Conservation (phyloP, 2,329 filamentous ascomycete species). For the Scedosporium apiospermum region DNA sequence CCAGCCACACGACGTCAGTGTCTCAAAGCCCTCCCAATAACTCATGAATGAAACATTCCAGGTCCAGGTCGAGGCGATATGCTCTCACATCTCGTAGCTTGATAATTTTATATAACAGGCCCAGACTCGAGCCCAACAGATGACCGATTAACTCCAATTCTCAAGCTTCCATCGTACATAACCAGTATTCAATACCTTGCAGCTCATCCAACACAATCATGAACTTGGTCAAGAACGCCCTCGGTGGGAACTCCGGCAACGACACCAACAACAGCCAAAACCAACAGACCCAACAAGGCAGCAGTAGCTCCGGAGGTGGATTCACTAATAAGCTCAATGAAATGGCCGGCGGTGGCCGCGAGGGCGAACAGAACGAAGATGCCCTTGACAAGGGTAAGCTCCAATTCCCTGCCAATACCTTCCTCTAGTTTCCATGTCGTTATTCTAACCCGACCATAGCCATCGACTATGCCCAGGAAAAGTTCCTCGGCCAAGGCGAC, state of each 20-base stretch:
- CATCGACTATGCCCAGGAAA: constrained; percentile 70
- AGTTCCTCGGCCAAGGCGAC: constrained; percentile 57
- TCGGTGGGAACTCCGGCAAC: constrained; percentile 18
- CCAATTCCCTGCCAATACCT: neutral
- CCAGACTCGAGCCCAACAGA: too few relatives aligned
- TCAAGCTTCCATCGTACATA: too few relatives aligned
- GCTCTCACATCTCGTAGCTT: too few relatives aligned
- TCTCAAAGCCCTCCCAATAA: too few relatives aligned
- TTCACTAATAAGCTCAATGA: constrained; percentile 58
- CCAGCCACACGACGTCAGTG: too few relatives aligned
- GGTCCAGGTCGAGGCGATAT: too few relatives aligned
- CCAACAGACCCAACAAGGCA: neutral
- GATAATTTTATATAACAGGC: too few relatives aligned
- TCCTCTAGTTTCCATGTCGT: too few relatives aligned
- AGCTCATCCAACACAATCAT: constrained; percentile 22
- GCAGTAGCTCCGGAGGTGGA: neutral
- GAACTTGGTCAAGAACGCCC: constrained; percentile 46
- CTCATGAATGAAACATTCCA: too few relatives aligned
- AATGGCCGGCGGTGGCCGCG: constrained; percentile 60
- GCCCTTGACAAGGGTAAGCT: constrained; percentile 65
- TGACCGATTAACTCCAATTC: too few relatives aligned
- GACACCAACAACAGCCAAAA: constrained; percentile 17
- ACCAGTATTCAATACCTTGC: too few relatives aligned
- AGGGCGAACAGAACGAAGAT: constrained; percentile 77
- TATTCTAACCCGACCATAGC: constrained; percentile 32